Conservation (phyloP, 176 grass and related monocot species). For the Thalia dealbata region DNA sequence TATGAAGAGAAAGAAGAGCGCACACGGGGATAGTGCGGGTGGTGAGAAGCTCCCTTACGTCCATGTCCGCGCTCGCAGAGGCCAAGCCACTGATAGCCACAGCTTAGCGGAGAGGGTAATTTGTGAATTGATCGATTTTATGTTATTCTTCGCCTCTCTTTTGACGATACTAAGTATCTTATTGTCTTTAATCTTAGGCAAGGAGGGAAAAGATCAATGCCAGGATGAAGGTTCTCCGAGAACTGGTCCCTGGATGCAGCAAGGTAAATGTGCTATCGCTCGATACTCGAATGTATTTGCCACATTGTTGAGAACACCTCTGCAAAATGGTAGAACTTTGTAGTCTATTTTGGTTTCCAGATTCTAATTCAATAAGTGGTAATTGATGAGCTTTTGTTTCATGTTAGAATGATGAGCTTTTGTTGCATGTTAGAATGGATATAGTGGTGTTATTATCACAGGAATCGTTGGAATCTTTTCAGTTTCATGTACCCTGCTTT, state of each 20-base stretch:
- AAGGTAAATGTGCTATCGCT: not conserved
- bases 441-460: not conserved
- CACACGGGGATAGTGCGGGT: not conserved
- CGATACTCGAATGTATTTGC: not conserved
- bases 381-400: too few relatives aligned
- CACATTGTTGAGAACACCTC: too few relatives aligned
- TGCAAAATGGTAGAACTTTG: not conserved
- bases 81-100: conserved; percentile 20
- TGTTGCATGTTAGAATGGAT: too few relatives aligned
- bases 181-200: not conserved
- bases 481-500: not conserved
- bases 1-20: not conserved
- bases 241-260: conserved; percentile 19
- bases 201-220: conserved; percentile 20
- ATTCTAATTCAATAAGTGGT: too few relatives aligned
- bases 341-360: not conserved
- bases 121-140: not conserved
- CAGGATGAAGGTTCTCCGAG: conserved; percentile 19
- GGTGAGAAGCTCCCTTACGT: conserved; percentile 10
- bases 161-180: not conserved
- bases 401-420: too few relatives aligned
- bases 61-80: conserved; percentile 13
- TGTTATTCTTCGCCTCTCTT: too few relatives aligned
- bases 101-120: conserved; percentile 17
- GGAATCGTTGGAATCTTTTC: not conserved